These are phyloP conservation scores for Ophiobolus disseminans DNA, from an alignment of 2,329 filamentous ascomycete species.

Conservation along the genomic window DNA sequence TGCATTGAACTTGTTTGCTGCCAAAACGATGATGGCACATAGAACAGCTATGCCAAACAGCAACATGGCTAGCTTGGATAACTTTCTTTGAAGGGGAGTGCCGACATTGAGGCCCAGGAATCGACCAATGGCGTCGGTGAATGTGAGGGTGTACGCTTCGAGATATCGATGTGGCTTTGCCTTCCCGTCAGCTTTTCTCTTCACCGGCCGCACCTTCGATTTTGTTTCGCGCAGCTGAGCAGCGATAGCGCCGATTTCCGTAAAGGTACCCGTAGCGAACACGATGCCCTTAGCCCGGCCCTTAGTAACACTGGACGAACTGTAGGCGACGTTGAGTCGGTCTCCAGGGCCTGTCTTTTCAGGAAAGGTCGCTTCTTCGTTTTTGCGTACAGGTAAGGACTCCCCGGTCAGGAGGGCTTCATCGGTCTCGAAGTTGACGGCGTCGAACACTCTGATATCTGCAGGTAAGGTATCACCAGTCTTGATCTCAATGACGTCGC, in stretches of 20 bases:
- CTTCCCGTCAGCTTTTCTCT: conserved; percentile 47
- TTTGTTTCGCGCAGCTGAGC: conserved; percentile 65
- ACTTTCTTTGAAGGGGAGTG: conserved; percentile 48
- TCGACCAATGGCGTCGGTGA: conserved; percentile 46
- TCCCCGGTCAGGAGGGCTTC: conserved; percentile 75
- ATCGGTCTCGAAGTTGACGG: conserved; percentile 78
- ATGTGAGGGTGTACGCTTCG: conserved; percentile 61
- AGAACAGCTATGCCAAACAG: conserved; percentile 49
- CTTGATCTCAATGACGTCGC: conserved; percentile 69
- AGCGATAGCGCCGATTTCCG: conserved; percentile 77
- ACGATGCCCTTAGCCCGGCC: conserved; percentile 73
- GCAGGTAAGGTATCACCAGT: conserved; percentile 74
- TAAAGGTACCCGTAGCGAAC: conserved; percentile 72
- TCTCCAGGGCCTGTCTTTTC: conserved; percentile 69
- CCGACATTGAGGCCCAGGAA: conserved; percentile 52
- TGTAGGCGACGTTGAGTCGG: conserved; percentile 69
- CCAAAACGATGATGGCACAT: conserved; percentile 51
- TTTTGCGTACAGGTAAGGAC: conserved; percentile 70
- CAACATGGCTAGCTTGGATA: conserved; percentile 43
- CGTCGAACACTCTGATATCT: conserved; percentile 66
- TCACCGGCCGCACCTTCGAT: conserved; percentile 47
- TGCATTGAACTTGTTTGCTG: conserved; percentile 47
- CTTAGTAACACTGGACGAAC: conserved; percentile 73
- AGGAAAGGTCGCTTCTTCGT: conserved; percentile 62
- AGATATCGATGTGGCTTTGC: conserved; percentile 50